phyloP scores from a whole-genome alignment of 768 basidiomycete genomes.

The Tylopilus intermedius region DNA sequence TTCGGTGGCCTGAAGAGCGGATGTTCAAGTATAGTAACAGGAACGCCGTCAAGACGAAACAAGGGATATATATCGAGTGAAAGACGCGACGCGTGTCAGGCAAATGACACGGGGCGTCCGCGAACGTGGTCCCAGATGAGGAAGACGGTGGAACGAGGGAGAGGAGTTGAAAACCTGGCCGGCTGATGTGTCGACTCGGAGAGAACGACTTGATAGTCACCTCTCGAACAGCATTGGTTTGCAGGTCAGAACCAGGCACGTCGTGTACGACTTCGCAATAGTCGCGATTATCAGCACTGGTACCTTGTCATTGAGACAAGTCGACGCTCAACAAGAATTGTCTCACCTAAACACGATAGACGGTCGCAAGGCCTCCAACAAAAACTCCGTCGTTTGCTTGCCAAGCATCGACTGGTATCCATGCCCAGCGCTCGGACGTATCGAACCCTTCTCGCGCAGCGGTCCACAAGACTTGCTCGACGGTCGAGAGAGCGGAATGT shows the following conservation, averaged over 20 bases:
- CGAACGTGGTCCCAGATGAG: conserved; percentile 42
- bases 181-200: conserved; percentile 61
- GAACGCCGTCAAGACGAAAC: conserved; percentile 50
- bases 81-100: conserved; percentile 67
- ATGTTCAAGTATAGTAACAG: conserved; percentile 44
- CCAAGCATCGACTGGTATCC: conserved; percentile 83
- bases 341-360: conserved; percentile 65
- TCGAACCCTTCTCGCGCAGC: conserved; percentile 63
- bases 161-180: conserved; percentile 83
- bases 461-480: conserved; percentile 76
- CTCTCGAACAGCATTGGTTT: conserved; percentile 49
- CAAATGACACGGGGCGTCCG: conserved; percentile 70
- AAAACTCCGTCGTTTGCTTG: conserved; percentile 69
- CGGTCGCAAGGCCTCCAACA: conserved; percentile 66
- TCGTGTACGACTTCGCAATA: conserved; percentile 75
- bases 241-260: conserved; percentile 24
- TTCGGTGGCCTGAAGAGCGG: conserved; percentile 15
- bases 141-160: conserved; percentile 47
- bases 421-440: conserved; percentile 69
- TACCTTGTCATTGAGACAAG: not conserved
- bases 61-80: conserved; percentile 58
- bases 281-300: conserved; percentile 86
- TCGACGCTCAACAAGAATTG: not conserved
- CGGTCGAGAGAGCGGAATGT: conserved; percentile 79
- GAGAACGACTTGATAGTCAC: conserved; percentile 88